Evolutionary conservation across 768 basidiomycete species (phyloP), one percentile per base, ranked within the genome.

Genomic region (Collybiopsis luxurians): DNA sequence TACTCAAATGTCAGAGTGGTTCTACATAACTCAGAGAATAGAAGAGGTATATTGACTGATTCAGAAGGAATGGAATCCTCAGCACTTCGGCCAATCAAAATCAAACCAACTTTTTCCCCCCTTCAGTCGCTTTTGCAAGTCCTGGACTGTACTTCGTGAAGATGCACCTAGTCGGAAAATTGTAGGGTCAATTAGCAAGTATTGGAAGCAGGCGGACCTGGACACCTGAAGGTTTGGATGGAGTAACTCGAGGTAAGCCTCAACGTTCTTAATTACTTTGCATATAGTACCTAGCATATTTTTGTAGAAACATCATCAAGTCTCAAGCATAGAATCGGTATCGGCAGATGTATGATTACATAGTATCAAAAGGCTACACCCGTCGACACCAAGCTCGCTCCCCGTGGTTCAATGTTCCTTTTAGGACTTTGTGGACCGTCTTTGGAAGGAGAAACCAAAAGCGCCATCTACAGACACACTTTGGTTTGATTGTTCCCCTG

Each of bases 141-240:
- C 30, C 54, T 12, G 90, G 63, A 69, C 92, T 60, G 69, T 93
- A 46, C 90, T 90, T 2, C 84, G 80, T 34, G 89, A 90, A 69
- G 92, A 94, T 65, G 86, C 90, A 4, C 92, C 94, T 66, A 82
- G 83, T 49, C 91, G 90, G 0, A 92, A 94, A 69, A 92, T 90
- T 59, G 87, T 92, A 24, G 82, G 89, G 17, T 68, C 4, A 87
- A 91, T 64, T 96, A 92, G 93, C 73, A 74, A 15, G 52, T 92
- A 21, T 75, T 92, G 28, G 73, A 73, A 44, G 82, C 83, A 11
- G 92, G 83, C 12, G 67, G 73, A 3, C 49, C 67, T 12, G 76
- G 77, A 48, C 80, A 74, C 2, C 83, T 85, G 2, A 84, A 80
- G 62, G 84, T 87, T 64, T 94, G 91, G 91, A 78, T 86, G 31